Evolutionary conservation across 1,284 basidiomycete genomes (phyloP).

Genomic region (Marasmius oreades): DNA sequence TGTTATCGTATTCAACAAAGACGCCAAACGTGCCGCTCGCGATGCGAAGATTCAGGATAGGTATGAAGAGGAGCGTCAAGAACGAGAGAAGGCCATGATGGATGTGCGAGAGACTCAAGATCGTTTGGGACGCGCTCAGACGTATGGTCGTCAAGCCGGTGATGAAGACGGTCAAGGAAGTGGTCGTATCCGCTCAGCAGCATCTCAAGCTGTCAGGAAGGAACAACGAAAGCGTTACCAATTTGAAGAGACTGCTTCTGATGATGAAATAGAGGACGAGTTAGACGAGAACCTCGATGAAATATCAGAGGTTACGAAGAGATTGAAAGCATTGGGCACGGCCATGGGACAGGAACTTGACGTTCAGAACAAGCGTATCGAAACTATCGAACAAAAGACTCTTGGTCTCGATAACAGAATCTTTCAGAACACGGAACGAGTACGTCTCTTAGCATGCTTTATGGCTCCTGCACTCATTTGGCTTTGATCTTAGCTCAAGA

Average conservation of each 20-base stretch:
- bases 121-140: conserved; percentile 75
- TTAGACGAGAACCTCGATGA: conserved; percentile 92
- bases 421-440: conserved; percentile 68
- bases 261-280: conserved; percentile 93
- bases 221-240: conserved; percentile 85
- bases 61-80: conserved; percentile 85
- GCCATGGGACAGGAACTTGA: conserved; percentile 85
- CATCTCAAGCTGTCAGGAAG: conserved; percentile 49
- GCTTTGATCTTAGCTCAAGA: conserved; percentile 52
- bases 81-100: conserved; percentile 81
- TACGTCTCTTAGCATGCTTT: conserved; percentile 29
- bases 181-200: conserved; percentile 42
- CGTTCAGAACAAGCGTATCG: conserved; percentile 70
- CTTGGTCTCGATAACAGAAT: conserved; percentile 60
- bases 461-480: neutral
- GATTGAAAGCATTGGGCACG: conserved; percentile 81
- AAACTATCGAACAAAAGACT: conserved; percentile 68
- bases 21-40: conserved; percentile 85
- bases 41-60: conserved; percentile 87
- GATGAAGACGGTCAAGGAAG: conserved; percentile 42
- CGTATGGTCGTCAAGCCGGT: conserved; percentile 47
- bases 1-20: conserved; percentile 88
- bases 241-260: conserved; percentile 93
- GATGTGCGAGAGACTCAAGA: conserved; percentile 88
- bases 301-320: conserved; percentile 76